These are phyloP conservation scores for Clavulina sp. DNA, from an alignment of 768 basidiomycete genomes.

Conservation along the genomic window DNA sequence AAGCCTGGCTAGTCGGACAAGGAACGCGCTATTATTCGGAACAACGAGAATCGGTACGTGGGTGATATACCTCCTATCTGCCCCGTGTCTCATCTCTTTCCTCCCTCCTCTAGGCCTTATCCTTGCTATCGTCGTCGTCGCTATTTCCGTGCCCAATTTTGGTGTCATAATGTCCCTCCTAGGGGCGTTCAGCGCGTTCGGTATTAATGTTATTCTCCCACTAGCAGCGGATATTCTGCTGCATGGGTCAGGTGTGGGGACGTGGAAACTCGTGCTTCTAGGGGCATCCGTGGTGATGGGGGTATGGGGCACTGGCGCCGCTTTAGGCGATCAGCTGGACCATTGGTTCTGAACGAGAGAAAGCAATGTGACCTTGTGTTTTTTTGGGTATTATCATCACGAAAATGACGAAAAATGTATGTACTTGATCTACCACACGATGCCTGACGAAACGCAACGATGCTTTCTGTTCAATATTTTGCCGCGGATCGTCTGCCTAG, in stretches of 20 bases:
- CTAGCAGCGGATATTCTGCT: constrained; percentile 48
- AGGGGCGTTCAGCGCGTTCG: constrained; percentile 70
- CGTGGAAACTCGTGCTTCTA: constrained; percentile 40
- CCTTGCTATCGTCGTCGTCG: constrained; percentile 32
- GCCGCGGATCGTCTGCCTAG: neutral
- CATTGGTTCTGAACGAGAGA: too few relatives aligned
- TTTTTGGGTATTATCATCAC: neutral
- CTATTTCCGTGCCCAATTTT: constrained; percentile 66
- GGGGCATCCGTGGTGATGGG: constrained; percentile 44
- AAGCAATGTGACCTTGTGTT: neutral
- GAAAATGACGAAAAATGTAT: neutral
- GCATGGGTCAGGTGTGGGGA: constrained; percentile 20
- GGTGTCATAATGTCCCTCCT: constrained; percentile 75
- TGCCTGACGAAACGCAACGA: neutral
- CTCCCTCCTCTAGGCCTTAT: constrained; percentile 18
- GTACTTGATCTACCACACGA: neutral
- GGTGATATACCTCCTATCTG: too few relatives aligned
- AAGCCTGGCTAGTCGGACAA: too few relatives aligned
- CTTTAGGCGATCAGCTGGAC: constrained; percentile 25
- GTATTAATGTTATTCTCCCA: constrained; percentile 62
- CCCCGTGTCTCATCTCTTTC: too few relatives aligned
- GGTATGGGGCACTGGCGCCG: constrained; percentile 55
- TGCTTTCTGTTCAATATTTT: neutral
- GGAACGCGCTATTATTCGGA: too few relatives aligned
- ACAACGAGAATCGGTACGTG: too few relatives aligned